Base-by-base conservation (phyloP, 2,329 filamentous ascomycete genomes). In the Fusarium lateritium region DNA sequence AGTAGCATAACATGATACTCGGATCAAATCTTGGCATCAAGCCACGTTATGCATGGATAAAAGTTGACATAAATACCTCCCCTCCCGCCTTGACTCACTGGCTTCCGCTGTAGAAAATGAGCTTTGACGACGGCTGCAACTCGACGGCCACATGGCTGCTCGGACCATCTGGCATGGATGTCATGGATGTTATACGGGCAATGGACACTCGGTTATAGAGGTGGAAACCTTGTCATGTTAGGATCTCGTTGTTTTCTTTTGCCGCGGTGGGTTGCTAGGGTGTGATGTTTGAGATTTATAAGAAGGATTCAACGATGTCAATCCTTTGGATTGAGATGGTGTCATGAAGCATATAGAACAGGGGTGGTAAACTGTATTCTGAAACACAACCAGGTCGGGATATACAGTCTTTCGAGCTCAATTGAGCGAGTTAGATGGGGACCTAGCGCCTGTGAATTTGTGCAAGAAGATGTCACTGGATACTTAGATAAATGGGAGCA, bases 61-160 rank as follows among this genome's bases (percentile, higher is more conserved):
- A 31, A 26, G 47, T 21, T 44, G 31, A 36, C 40, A 49, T 17
- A 21, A 28, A 45, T 31, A 19, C 19, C 19, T 34, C 11, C 24
- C 22, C n/a, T 11, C 24, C n/a, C 15, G 15, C 21, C 42, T 43
- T 51, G 47, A 11, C 38, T 26, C 5, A 9, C 8, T 22, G 11
- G 21, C 42, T 43, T 42, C 28, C 46, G 40, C 17, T 42, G 28
- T 28, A 64, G 34, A 46, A 45, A n/a, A 21, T 39, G 26, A 24
- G 33, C 45, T 34, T 40, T 50, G 61, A 36, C 31, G 22, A 31
- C 22, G 62, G 33, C 26, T 47, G 43, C 39, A 42, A 21, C 39
- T 45, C 43, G 19, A 13, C 24, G 53, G 36, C 65, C 55, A 69
- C 65, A 69, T 69, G 55, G 65, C 61, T 62, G 55, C 65, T 69